phyloP scores from a whole-genome alignment of 1,284 basidiomycete species.

The Sanghuangporus weigelae region DNA sequence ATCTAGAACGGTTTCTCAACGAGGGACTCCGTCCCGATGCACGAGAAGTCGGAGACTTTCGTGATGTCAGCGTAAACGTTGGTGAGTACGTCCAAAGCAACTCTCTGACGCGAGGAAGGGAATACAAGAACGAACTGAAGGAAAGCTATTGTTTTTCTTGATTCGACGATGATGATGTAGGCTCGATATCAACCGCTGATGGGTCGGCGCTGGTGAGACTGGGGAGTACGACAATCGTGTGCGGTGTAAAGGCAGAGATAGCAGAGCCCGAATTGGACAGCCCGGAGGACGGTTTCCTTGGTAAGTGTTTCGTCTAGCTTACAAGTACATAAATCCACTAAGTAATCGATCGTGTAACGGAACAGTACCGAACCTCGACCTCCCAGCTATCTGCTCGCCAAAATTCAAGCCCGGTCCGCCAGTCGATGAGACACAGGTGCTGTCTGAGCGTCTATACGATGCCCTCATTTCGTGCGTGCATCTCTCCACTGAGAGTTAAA shows the following conservation, averaged over 20 bases:
- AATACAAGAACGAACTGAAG: not conserved
- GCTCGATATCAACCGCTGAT: conserved; percentile 86
- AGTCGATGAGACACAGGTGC: conserved; percentile 83
- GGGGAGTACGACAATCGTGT: conserved; percentile 87
- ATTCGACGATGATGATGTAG: conserved; percentile 29
- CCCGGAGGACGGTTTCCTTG: conserved; percentile 76
- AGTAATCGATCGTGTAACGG: not conserved
- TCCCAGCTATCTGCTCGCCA: conserved; percentile 88
- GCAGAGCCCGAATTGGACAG: conserved; percentile 79
- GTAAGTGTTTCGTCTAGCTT: conserved; percentile 37
- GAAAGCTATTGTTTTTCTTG: conserved; percentile 1
- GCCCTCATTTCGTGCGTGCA: conserved; percentile 60
- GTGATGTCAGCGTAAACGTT: conserved; percentile 65
- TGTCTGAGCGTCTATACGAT: conserved; percentile 80
- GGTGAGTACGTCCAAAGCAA: conserved; percentile 44
- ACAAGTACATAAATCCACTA: not conserved
- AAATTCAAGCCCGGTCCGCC: conserved; percentile 95
- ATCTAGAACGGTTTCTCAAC: conserved; percentile 73
- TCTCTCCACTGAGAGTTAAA: not conserved
- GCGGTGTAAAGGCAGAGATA: conserved; percentile 93
- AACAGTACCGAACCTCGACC: conserved; percentile 81
- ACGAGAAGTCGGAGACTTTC: conserved; percentile 54
- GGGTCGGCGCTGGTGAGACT: conserved; percentile 88
- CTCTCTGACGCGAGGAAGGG: conserved; percentile 3
- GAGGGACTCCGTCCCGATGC: conserved; percentile 76